Evolutionary conservation across 2,329 filamentous ascomycete species (phyloP).

Genomic region (Fusarium falciforme): DNA sequence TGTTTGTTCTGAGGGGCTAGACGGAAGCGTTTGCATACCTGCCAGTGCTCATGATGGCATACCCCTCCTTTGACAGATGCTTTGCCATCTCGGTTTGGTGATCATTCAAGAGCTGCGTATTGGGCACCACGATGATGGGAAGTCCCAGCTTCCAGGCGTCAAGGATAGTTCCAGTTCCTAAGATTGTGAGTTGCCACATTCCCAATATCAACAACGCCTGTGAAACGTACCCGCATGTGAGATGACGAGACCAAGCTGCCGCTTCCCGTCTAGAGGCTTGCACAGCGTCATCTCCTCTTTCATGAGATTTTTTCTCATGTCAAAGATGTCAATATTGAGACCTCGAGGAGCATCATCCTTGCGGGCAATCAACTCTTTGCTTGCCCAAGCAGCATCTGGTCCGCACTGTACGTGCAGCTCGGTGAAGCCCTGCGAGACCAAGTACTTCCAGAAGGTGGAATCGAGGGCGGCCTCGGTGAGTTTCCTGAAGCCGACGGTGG

Average conservation of each 20-base stretch:
- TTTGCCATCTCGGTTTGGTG: slow-evolving; percentile 90
- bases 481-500: slow-evolving; percentile 83
- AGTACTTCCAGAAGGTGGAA: slow-evolving; percentile 69
- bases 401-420: slow-evolving; percentile 86
- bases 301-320: slow-evolving; percentile 48
- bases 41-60: slow-evolving; percentile 77
- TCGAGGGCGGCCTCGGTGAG: slow-evolving; percentile 76
- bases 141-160: slow-evolving; percentile 80
- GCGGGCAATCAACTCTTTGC: slow-evolving; percentile 26
- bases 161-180: slow-evolving; percentile 90
- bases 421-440: slow-evolving; percentile 73
- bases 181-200: slow-evolving; percentile 13
- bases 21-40: slow-evolving; percentile 60
- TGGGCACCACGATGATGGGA: slow-evolving; percentile 90
- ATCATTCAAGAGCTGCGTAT: slow-evolving; percentile 83
- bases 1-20: neutral
- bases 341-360: slow-evolving; percentile 40
- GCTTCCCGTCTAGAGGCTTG: slow-evolving; percentile 57
- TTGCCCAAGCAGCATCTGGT: slow-evolving; percentile 63
- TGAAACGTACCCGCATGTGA: slow-evolving; percentile 82
- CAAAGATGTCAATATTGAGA: slow-evolving; percentile 47
- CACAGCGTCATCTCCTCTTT: slow-evolving; percentile 66
- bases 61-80: slow-evolving; percentile 78
- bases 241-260: slow-evolving; percentile 78
- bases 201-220: neutral